These are phyloP conservation scores for Leptographium flavum DNA, from an alignment of 2,329 filamentous ascomycete species.

Conservation along the genomic window DNA sequence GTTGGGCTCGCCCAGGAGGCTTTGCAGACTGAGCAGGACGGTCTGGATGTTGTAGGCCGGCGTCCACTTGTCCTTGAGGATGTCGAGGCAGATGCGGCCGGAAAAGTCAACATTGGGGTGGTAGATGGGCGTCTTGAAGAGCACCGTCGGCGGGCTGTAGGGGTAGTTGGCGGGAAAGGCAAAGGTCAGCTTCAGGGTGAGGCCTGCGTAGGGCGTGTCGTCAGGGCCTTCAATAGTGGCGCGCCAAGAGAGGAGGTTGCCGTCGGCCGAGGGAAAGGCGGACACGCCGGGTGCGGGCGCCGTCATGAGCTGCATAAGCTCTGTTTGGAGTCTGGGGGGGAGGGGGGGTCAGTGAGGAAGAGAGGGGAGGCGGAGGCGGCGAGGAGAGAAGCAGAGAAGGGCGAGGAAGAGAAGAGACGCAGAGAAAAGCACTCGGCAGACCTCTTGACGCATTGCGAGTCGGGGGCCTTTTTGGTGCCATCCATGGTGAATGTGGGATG, in stretches of 20 bases:
- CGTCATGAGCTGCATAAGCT: constrained; percentile 97
- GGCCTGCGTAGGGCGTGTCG: constrained; percentile 77
- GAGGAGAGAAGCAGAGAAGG: no score
- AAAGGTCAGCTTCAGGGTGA: constrained; percentile 86
- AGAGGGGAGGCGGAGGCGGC: neutral
- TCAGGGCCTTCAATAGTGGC: constrained; percentile 86
- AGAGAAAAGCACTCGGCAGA: constrained; percentile 19
- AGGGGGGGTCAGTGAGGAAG: neutral
- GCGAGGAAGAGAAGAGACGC: neutral
- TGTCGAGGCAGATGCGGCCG: constrained; percentile 92
- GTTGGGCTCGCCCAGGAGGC: constrained; percentile 89
- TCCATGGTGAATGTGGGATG: no score
- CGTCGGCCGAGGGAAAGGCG: constrained; percentile 81
- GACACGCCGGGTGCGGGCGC: constrained; percentile 86
- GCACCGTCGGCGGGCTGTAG: constrained; percentile 75
- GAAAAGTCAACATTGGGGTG: constrained; percentile 98
- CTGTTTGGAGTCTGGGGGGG: constrained; percentile 66
- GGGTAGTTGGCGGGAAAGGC: constrained; percentile 87
- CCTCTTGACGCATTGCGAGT: constrained; percentile 68
- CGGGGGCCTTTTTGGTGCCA: constrained; percentile 40
- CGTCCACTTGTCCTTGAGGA: constrained; percentile 98
- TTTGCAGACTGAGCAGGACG: constrained; percentile 85
- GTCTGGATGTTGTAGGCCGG: constrained; percentile 94
- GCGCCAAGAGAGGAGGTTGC: constrained; percentile 83
- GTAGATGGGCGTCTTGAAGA: constrained; percentile 98